Conservation (phyloP, 331 rosid genomes). For the Acacia concinna region DNA sequence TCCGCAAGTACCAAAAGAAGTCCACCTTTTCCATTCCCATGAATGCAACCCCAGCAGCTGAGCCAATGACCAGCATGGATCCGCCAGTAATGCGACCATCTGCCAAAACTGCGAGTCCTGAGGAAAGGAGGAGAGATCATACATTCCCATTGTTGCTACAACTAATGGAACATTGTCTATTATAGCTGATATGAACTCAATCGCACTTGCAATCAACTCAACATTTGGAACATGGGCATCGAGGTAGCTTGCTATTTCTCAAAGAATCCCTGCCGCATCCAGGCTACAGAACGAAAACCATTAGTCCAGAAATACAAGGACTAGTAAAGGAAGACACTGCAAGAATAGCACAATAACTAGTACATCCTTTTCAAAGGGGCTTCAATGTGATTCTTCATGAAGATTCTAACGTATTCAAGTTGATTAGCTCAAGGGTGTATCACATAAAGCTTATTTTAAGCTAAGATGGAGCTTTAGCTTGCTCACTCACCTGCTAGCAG, state of each 20-base stretch:
- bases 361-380: constrained; percentile 7
- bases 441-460: background rate
- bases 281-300: constrained; percentile 48
- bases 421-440: background rate
- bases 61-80: constrained; percentile 91
- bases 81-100: constrained; percentile 90
- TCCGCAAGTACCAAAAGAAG: constrained; percentile 89
- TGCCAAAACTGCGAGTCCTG: constrained; percentile 97
- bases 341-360: background rate
- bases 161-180: constrained; percentile 95
- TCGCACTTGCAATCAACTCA: constrained; percentile 73
- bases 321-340: background rate
- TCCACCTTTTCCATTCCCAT: constrained; percentile 99
- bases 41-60: constrained; percentile 96
- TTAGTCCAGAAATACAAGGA: background rate
- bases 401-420: background rate
- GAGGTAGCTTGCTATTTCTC: constrained; percentile 83
- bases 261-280: constrained; percentile 89
- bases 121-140: constrained; percentile 73
- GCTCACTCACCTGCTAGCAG: constrained; percentile 75
- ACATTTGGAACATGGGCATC: constrained; percentile 66
- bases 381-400: background rate
- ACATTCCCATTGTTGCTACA: constrained; percentile 96
- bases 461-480: background rate
- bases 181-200: constrained; percentile 82